These are phyloP conservation scores for Spiraea crenata DNA, from an alignment of 331 rosid genomes.

Conservation along the genomic window DNA sequence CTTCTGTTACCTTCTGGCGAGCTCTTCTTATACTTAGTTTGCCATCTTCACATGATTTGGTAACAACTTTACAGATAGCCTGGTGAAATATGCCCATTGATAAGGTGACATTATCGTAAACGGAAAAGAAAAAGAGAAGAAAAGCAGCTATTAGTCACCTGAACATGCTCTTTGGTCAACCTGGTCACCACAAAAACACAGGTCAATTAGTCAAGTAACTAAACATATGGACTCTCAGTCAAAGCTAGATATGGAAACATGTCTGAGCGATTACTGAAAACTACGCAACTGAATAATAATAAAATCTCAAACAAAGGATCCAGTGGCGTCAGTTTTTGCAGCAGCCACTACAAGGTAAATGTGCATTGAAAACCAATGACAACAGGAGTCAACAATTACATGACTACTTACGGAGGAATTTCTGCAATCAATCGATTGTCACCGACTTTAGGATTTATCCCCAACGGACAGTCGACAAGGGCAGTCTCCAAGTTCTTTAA, in stretches of 20 bases:
- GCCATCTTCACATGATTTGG: slow-evolving; percentile 86
- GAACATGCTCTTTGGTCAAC: slow-evolving; percentile 91
- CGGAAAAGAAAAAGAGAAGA: slow-evolving; percentile 6
- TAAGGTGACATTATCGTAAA: slow-evolving; percentile 7
- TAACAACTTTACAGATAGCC: slow-evolving; percentile 76
- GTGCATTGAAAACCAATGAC: background rate
- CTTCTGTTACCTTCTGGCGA: slow-evolving; percentile 69
- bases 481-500: slow-evolving; percentile 74
- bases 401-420: slow-evolving; percentile 78
- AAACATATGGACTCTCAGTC: background rate
- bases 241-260: background rate
- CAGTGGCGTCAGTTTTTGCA: background rate
- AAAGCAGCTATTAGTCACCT: slow-evolving; percentile 41
- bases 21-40: slow-evolving; percentile 83
- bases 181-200: slow-evolving; percentile 42
- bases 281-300: background rate
- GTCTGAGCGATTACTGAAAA: background rate
- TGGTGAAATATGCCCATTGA: slow-evolving; percentile 28
- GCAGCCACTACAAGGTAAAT: background rate
- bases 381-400: slow-evolving; percentile 18
- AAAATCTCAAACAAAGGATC: background rate
- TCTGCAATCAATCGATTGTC: slow-evolving; percentile 87
- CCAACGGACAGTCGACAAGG: slow-evolving; percentile 79
- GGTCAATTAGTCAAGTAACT: slow-evolving; percentile 26
- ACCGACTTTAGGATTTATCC: slow-evolving; percentile 73